phyloP scores from a whole-genome alignment of 345 rosid species.

The Capsella bursapastoris region DNA sequence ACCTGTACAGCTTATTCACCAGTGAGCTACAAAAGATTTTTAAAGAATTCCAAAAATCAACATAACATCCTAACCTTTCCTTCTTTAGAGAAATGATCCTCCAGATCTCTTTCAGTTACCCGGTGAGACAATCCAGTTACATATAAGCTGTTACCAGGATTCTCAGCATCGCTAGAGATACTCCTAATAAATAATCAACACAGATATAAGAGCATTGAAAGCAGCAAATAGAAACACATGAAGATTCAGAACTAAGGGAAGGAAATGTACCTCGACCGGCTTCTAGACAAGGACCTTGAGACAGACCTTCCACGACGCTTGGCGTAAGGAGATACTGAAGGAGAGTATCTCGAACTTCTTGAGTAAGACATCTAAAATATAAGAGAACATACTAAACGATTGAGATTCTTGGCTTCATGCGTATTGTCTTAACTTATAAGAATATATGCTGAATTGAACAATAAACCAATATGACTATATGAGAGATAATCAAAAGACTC shows the following conservation, averaged over 20 bases:
- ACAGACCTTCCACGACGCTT: conserved; percentile 53
- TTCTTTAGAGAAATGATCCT: conserved; percentile 70
- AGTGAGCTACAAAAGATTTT: neutral
- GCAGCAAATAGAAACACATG: neutral
- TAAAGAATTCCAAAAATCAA: neutral
- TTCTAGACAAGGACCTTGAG: conserved; percentile 60
- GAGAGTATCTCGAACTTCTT: conserved; percentile 68
- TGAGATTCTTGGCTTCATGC: neutral
- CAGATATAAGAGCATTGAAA: too few relatives aligned
- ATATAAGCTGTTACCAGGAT: conserved; percentile 92
- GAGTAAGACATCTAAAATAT: conserved; percentile 76
- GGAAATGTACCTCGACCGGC: conserved; percentile 63
- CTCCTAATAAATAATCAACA: conserved; percentile 52
- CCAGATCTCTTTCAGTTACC: conserved; percentile 75
- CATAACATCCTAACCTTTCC: conserved; percentile 60
- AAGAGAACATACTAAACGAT: neutral
- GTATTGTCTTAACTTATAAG: neutral
- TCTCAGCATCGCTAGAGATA: conserved; percentile 64
- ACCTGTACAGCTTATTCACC: neutral
- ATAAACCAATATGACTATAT: neutral
- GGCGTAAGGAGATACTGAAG: conserved; percentile 59
- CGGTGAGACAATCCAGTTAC: conserved; percentile 91
- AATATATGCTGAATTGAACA: conserved; percentile 3
- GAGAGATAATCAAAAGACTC: neutral
- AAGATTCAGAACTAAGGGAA: neutral